Evolutionary conservation across 129 eudicot genomes (phyloP), one percentile per base, ranked within the genome.

Genomic region (Ambrosia trifida): DNA sequence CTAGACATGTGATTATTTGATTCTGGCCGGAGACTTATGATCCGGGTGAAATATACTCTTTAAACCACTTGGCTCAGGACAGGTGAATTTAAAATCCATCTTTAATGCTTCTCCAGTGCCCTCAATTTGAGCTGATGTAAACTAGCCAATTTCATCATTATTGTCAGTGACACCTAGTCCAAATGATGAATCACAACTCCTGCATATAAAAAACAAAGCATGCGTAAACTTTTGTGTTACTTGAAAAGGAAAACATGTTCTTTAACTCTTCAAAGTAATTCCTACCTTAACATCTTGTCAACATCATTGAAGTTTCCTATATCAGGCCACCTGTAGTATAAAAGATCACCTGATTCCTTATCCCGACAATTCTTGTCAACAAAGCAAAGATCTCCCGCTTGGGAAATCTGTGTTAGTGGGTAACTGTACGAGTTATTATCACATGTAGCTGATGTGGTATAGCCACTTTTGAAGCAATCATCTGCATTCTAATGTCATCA

Each of bases 151-250:
- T 11, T 81, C 92, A 71, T 84, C 94, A 69, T 79, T 82, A 72
- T 86, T 82, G 73, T 86, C 71, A 11, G 80, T 43, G 5, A 36
- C 76, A 70, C 84, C 90, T 66, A 87, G 79, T 61, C 89, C 91
- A 82, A 85, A 84, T 36, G 93, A 84, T 67, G 99, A 82, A 75
- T 94, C 97, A 77, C 97, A 90, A 75, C 84, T 84, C 84, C 99
- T 94, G 88, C 72, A 75, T n/a, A 45, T 18, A 54, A 74, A 74
- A 64, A 49, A 28, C 13, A 24, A 72, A 75, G 43, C 51, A 79
- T 33, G 54, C 33, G 19, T 65, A 17, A 68, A 31, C 6, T 70
- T 30, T 70, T 50, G 19, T 3, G 9, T 2, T 59, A 30, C 18
- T 69, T 10, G 35, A 51, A 68, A 32, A 13, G 60, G 43, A 66